A percentile compares a stretch with the other conserved stretches of the same genome.
Evolutionary conservation across 1,284 basidiomycete species (phyloP).

Genomic region (Pseudomicrostroma phylloplanum): DNA sequence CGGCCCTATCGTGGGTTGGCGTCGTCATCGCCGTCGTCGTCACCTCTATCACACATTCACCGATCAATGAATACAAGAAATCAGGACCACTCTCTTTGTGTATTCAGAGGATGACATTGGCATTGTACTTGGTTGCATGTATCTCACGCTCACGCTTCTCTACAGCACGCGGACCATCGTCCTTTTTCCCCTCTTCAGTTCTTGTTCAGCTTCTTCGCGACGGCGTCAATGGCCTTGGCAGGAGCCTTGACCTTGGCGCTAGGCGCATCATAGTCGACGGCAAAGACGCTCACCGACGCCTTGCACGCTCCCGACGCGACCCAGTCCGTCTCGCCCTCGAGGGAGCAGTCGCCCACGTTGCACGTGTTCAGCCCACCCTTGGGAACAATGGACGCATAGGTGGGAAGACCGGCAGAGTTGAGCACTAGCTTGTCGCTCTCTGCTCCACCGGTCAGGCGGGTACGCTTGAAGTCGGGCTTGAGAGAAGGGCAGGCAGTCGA

Average conservation of each 20-base stretch:
- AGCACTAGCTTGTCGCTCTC: conserved; percentile 30
- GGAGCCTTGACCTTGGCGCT: conserved; percentile 1
- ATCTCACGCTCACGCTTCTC: too few species aligned
- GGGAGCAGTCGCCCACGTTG: conserved; percentile 29
- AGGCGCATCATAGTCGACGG: conserved; percentile 41
- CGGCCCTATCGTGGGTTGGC: too few species aligned
- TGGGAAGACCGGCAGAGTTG: conserved; percentile 31
- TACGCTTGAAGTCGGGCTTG: conserved; percentile 17
- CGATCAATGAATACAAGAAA: too few species aligned
- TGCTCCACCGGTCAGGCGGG: conserved; percentile 38
- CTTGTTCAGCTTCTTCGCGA: background rate
- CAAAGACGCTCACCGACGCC: conserved; percentile 30
- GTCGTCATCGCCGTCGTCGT: too few species aligned
- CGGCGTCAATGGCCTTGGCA: background rate
- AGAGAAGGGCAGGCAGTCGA: conserved; percentile 16
- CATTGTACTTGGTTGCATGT: too few species aligned
- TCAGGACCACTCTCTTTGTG: too few species aligned
- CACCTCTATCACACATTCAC: too few species aligned
- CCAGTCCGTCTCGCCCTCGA: conserved; percentile 38
- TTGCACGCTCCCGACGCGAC: conserved; percentile 25
- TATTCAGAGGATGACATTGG: too few species aligned
- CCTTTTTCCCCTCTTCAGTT: background rate
- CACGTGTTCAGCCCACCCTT: conserved; percentile 25
- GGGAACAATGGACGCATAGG: conserved; percentile 24
- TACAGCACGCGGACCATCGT: too few species aligned